Percentiles rank a stretch among this genome's conserved stretches.
phyloP scores from a whole-genome alignment of 129 eudicot species.

The Tagetes patula region DNA sequence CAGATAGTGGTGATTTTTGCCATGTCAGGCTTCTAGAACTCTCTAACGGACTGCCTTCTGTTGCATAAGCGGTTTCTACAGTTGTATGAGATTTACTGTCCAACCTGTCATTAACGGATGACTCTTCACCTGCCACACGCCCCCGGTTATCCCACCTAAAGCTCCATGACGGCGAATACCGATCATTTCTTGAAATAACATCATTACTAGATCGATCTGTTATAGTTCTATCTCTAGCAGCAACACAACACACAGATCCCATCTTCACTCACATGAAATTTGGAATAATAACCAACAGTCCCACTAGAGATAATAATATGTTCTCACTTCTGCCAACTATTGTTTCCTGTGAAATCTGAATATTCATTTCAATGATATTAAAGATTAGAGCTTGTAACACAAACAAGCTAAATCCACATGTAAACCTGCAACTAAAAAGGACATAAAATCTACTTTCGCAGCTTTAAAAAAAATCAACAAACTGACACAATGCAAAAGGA shows the following conservation, averaged over 20 bases:
- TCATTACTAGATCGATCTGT: constrained; percentile 66
- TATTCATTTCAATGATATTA: constrained; percentile 6
- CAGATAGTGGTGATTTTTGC: constrained; percentile 72
- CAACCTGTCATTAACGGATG: constrained; percentile 50
- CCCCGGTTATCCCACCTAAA: constrained; percentile 96
- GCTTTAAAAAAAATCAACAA: constrained; percentile 14
- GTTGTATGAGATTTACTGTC: constrained; percentile 71
- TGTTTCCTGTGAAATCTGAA: constrained; percentile 20
- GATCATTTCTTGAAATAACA: constrained; percentile 55
- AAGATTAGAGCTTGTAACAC: constrained; percentile 12
- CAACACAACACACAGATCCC: constrained; percentile 99
- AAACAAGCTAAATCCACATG: constrained; percentile 11
- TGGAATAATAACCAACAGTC: constrained; percentile 25
- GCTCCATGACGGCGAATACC: constrained; percentile 97
- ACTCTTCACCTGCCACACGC: constrained; percentile 91
- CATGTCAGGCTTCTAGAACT: constrained; percentile 58
- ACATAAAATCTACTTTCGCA: constrained; percentile 24
- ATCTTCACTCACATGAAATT: constrained; percentile 51
- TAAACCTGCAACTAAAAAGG: constrained; percentile 31
- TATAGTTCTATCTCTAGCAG: constrained; percentile 83
- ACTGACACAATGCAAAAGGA: constrained; percentile 34
- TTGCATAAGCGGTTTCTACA: constrained; percentile 62
- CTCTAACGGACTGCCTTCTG: constrained; percentile 93
- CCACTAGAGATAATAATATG: constrained; percentile 18
- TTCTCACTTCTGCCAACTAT: constrained; percentile 24